Evolutionary conservation across 805 yeast species (phyloP), one percentile per base, ranked within the genome.

Genomic region (Lachancea sp.): DNA sequence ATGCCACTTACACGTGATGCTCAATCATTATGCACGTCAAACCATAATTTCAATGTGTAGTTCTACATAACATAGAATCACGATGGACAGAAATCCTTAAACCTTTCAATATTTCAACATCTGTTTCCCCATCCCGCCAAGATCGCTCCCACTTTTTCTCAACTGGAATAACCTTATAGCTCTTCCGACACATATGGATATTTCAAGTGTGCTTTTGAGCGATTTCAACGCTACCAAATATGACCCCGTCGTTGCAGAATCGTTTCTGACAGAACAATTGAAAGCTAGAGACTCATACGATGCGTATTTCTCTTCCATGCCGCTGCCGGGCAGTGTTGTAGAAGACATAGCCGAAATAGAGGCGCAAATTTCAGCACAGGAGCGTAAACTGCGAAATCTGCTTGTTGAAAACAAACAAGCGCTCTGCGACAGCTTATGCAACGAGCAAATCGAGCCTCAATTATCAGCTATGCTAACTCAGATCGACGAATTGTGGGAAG

Each of bases 301-400:
- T 52, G 66, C 65, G 49, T 77, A 60, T 54, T 75, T 59, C 56
- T 73, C 65, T 0, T 70, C 66, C 26, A 70, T 50, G 15, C 70
- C 73, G 1, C 54, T 56, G 8, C 52, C 62, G 2, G 67, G 67
- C 27, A 59, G 59, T 29, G 50, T 61, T 18, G 76, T 79, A 1
- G 87, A 82, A 51, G 89, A 81, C 56, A 80, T 84, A 36, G 90
- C 90, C 0, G 91, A 84, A 55, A 62, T 82, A 29, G 88, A 82
- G 52, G 75, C 77, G 22, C 50, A 68, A n/a, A 77, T 76, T 49
- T 63, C 80, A 17, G 57, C 62, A 1, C 56, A 77, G 16, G 82
- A 79, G 48, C 55, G 63, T 3, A 60, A 73, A 48, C 59, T 82
- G 36, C 67, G 69, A 36, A 59, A 67, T 2, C 56, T 71, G 6